phyloP scores from a whole-genome alignment of 169 alveolate genomes.

The Cryptosporidium felis region DNA sequence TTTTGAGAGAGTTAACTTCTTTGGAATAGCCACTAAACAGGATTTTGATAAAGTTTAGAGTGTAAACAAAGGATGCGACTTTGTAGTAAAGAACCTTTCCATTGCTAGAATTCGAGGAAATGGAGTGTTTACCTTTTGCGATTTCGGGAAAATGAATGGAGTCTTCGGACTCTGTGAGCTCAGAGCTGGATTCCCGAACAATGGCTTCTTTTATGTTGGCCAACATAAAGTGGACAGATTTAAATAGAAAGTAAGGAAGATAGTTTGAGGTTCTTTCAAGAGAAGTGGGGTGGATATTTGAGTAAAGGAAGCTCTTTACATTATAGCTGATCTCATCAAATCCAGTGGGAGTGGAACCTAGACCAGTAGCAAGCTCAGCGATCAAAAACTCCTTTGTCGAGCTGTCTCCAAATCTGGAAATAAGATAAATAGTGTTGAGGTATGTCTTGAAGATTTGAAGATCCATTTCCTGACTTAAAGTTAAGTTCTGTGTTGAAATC shows the following conservation, averaged over 20 bases:
- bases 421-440: slow-evolving; percentile 5
- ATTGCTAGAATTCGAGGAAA: not conserved
- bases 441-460: not conserved
- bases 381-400: slow-evolving; percentile 30
- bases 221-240: not conserved
- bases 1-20: not conserved
- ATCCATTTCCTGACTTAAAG: not conserved
- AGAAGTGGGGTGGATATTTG: not conserved
- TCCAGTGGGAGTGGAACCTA: not conserved
- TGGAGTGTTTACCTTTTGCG: not conserved
- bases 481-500: not conserved
- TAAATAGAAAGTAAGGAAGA: not conserved
- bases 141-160: too few relatives aligned
- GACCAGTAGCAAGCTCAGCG: not conserved
- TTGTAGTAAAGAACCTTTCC: slow-evolving; percentile 2
- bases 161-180: too few relatives aligned
- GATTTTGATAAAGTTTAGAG: slow-evolving; percentile 23
- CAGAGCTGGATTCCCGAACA: not conserved
- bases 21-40: not conserved
- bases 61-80: slow-evolving; percentile 17
- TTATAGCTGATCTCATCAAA: not conserved
- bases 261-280: not conserved
- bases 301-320: not conserved
- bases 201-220: not conserved
- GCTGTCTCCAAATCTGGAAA: slow-evolving; percentile 54